phyloP scores from a whole-genome alignment of 2,329 filamentous ascomycete species.

The Verticillium nonalfalfae region DNA sequence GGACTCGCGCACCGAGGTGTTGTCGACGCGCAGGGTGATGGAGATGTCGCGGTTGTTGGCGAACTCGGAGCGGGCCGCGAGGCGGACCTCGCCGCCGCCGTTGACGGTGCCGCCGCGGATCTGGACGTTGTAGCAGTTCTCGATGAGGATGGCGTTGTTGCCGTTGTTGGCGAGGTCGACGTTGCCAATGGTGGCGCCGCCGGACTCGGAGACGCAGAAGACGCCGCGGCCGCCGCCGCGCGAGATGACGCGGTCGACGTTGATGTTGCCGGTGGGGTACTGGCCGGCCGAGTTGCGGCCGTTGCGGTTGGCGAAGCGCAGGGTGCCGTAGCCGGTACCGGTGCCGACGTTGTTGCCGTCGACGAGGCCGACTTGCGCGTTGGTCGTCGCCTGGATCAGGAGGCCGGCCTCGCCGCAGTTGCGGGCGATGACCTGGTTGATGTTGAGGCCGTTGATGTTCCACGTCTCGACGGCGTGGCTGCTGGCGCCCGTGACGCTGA shows the following conservation, averaged over 20 bases:
- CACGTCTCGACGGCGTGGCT: slow-evolving; percentile 53
- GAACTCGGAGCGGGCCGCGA: slow-evolving; percentile 47
- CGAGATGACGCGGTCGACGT: slow-evolving; percentile 44
- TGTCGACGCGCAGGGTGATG: slow-evolving; percentile 41
- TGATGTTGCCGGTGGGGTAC: slow-evolving; percentile 44
- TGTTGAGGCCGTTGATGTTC: slow-evolving; percentile 49
- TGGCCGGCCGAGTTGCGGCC: slow-evolving; percentile 38
- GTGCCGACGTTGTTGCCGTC: slow-evolving; percentile 48
- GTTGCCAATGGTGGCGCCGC: slow-evolving; percentile 40
- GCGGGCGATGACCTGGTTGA: slow-evolving; percentile 44
- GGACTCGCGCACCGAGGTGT: slow-evolving; percentile 42
- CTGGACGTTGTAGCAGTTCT: slow-evolving; percentile 52
- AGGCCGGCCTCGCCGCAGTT: slow-evolving; percentile 50
- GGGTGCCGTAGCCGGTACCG: slow-evolving; percentile 47
- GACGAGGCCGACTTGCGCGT: slow-evolving; percentile 45
- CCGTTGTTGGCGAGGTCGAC: slow-evolving; percentile 46
- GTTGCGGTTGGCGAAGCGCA: slow-evolving; percentile 52
- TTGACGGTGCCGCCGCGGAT: slow-evolving; percentile 44
- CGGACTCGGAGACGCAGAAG: slow-evolving; percentile 51
- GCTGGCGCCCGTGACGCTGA: slow-evolving; percentile 44
- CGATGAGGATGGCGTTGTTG: slow-evolving; percentile 50
- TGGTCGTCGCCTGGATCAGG: slow-evolving; percentile 46
- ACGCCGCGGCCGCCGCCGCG: slow-evolving; percentile 50
- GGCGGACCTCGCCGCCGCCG: slow-evolving; percentile 48
- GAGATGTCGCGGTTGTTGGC: slow-evolving; percentile 44